Evolutionary conservation across 2,329 filamentous ascomycete species (phyloP).

Genomic region (Gaeumannomyces tritici): DNA sequence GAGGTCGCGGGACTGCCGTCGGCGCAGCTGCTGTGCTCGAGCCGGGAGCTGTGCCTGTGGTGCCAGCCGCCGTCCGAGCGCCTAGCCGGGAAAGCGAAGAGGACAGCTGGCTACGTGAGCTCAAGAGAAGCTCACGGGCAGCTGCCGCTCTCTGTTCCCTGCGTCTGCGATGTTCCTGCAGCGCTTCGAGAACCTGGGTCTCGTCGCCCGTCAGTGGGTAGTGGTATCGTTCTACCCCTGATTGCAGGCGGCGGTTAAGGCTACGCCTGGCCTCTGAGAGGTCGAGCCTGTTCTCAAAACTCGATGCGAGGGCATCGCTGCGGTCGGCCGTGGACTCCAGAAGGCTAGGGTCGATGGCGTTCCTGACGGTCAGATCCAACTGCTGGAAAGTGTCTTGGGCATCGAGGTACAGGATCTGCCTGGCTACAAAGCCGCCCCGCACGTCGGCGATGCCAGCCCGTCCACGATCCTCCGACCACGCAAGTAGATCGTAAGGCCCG

Average conservation of each 20-base stretch:
- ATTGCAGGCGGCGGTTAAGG: background rate
- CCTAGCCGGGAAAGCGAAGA: background rate
- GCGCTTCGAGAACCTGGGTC: constrained; percentile 44
- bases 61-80: background rate
- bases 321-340: constrained; percentile 36
- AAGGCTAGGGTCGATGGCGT: constrained; percentile 42
- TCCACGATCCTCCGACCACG: constrained; percentile 87
- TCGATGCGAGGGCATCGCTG: constrained; percentile 18
- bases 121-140: constrained; percentile 4
- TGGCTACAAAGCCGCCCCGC: constrained; percentile 53
- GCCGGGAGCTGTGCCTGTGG: background rate
- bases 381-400: constrained; percentile 45
- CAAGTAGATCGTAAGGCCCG: constrained; percentile 78
- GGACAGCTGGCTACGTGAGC: background rate
- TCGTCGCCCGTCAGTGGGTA: constrained; percentile 44
- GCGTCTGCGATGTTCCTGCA: constrained; percentile 42
- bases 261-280: background rate
- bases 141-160: constrained; percentile 28
- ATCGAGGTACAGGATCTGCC: constrained; percentile 60
- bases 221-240: constrained; percentile 29
- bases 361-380: constrained; percentile 45
- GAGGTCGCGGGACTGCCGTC: background rate
- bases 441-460: constrained; percentile 66
- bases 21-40: background rate
- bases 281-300: constrained; percentile 3